Percentiles rank a stretch among this genome's conserved stretches.
phyloP scores from a whole-genome alignment of 139 green algal species.

The Parachlorella kessleri region DNA sequence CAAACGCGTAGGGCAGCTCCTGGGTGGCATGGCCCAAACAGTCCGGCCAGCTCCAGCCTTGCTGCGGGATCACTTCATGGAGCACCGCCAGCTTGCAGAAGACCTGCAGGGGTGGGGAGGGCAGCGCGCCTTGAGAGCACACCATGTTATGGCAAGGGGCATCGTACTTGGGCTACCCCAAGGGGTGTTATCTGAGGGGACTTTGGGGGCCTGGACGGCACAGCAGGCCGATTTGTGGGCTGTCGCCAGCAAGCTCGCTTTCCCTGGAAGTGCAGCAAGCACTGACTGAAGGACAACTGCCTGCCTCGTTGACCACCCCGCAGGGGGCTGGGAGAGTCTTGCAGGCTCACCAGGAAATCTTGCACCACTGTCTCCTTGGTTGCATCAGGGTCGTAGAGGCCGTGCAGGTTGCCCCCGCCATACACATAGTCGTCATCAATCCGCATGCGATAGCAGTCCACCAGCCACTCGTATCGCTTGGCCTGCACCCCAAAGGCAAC shows the following conservation, averaged over 20 bases:
- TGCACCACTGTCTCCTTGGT: not conserved
- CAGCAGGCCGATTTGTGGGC: no score
- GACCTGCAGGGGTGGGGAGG: not conserved
- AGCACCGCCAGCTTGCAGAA: constrained; percentile 41
- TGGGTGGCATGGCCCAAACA: constrained; percentile 8
- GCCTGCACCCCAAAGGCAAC: no score
- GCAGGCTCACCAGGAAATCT: constrained; percentile 32
- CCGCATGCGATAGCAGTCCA: constrained; percentile 44
- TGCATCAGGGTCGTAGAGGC: constrained; percentile 31
- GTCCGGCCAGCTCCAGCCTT: constrained; percentile 25
- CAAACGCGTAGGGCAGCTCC: constrained; percentile 41
- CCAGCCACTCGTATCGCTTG: constrained; percentile 42
- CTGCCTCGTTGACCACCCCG: no score
- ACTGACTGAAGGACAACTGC: no score
- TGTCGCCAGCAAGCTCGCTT: no score
- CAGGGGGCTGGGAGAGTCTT: no score
- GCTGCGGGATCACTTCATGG: constrained; percentile 1
- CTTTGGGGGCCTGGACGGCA: no score
- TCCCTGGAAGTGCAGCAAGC: no score
- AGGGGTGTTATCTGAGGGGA: no score
- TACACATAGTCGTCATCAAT: constrained; percentile 36
- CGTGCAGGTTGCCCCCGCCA: constrained; percentile 27
- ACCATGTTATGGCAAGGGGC: no score
- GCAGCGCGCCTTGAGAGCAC: no score
- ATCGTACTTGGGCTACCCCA: no score